Evolutionary conservation across 768 basidiomycete genomes (phyloP).

Genomic region (Tricholoma matsutake): DNA sequence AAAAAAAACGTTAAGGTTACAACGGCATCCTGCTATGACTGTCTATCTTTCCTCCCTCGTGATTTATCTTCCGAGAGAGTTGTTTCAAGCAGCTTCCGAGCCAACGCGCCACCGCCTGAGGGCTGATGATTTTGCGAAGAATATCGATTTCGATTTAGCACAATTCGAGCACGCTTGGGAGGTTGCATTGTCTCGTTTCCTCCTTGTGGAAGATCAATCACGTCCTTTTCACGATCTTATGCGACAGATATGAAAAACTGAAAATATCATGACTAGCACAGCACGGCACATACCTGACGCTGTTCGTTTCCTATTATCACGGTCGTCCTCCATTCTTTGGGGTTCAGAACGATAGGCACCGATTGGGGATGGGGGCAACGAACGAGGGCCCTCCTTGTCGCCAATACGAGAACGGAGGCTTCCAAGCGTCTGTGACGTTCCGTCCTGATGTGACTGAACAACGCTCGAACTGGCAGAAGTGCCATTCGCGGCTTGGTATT

Average conservation of each 20-base stretch:
- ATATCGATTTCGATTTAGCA: constrained; percentile 49
- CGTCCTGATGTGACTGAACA: constrained; percentile 21
- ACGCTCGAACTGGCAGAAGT: constrained; percentile 12
- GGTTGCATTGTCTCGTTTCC: constrained; percentile 38
- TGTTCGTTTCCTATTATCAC: constrained; percentile 67
- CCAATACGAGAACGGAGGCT: constrained; percentile 53
- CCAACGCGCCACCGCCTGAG: constrained; percentile 33
- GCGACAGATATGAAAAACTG: constrained; percentile 4
- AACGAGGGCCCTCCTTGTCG: constrained; percentile 49
- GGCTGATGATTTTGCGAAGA: constrained; percentile 26
- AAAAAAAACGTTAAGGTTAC: constrained; percentile 17
- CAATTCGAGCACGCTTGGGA: constrained; percentile 57
- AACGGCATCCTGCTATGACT: constrained; percentile 1
- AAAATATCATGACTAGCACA: not conserved
- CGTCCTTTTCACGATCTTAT: constrained; percentile 64
- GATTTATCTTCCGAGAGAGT: constrained; percentile 57
- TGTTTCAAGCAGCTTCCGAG: constrained; percentile 58
- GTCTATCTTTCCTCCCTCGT: constrained; percentile 55
- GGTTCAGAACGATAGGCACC: constrained; percentile 44
- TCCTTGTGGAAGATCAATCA: constrained; percentile 33
- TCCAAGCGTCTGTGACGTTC: constrained; percentile 20
- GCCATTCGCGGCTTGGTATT: constrained; percentile 36
- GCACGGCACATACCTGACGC: constrained; percentile 50
- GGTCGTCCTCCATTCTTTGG: constrained; percentile 57
- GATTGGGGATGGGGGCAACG: constrained; percentile 37